Conservation (phyloP, 108 stramenopile genomes). For the Poteriospumella lacustris region DNA sequence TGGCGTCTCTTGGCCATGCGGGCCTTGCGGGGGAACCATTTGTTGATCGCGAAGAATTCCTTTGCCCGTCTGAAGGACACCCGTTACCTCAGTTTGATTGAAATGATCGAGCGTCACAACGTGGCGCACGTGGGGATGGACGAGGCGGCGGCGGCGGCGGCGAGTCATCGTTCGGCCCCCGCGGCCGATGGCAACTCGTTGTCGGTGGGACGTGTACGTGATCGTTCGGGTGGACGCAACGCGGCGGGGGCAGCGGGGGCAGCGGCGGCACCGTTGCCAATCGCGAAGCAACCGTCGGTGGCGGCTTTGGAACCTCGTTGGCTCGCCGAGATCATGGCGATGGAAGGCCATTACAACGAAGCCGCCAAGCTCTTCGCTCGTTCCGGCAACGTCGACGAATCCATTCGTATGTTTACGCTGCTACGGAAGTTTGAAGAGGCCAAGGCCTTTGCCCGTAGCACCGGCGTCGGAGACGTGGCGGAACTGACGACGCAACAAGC, state of each 20-base stretch:
- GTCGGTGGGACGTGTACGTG: no score
- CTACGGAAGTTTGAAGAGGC: conserved; percentile 62
- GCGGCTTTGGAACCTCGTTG: background rate
- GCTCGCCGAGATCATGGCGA: conserved; percentile 52
- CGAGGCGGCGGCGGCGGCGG: conserved; percentile 30
- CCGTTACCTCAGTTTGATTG: conserved; percentile 49
- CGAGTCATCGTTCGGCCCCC: background rate
- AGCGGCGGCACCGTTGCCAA: background rate
- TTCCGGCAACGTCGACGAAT: conserved; percentile 38
- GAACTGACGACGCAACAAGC: conserved; percentile 54
- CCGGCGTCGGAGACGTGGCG: conserved; percentile 30
- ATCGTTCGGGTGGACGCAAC: conserved; percentile 15
- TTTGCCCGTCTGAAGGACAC: conserved; percentile 52
- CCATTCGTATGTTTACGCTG: conserved; percentile 59
- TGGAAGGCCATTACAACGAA: conserved; percentile 51
- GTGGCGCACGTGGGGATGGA: background rate
- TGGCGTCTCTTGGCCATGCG: conserved; percentile 51
- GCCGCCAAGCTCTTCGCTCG: conserved; percentile 55
- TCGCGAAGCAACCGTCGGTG: background rate
- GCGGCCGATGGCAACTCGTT: background rate
- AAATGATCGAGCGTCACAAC: conserved; percentile 30
- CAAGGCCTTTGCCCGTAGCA: conserved; percentile 42
- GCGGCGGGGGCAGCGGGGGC: conserved; percentile 1
- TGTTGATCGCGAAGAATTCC: conserved; percentile 49
- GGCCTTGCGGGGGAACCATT: conserved; percentile 42